Conservation (phyloP, 176 grass and related monocot genomes). For the Alopecurus myosuroides region DNA sequence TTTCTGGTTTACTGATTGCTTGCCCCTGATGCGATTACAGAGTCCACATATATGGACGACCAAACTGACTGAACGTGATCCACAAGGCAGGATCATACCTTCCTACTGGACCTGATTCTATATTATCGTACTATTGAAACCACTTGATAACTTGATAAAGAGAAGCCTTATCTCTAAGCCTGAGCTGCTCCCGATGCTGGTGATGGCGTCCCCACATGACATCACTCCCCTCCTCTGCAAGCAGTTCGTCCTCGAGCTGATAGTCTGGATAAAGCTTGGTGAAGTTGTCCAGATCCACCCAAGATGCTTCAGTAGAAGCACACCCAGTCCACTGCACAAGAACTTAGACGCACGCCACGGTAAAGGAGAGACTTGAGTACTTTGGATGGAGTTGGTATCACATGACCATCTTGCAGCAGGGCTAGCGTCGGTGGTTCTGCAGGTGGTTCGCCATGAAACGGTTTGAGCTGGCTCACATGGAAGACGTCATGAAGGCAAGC, state of each 20-base stretch:
- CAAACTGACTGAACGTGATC: too few species aligned
- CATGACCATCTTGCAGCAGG: neutral
- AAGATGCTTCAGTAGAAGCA: neutral
- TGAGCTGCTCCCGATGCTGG: too few species aligned
- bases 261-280: neutral
- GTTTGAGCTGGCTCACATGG: neutral
- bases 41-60: too few species aligned
- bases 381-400: neutral
- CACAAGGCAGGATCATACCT: too few species aligned
- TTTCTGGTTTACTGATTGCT: too few species aligned
- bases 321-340: neutral
- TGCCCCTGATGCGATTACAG: too few species aligned
- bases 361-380: neutral
- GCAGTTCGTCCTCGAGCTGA: neutral
- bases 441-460: neutral
- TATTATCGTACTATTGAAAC: too few species aligned
- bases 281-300: neutral
- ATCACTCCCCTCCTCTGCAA: neutral
- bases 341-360: rapidly evolving
- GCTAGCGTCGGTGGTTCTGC: neutral
- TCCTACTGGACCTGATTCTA: too few species aligned
- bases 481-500: neutral
- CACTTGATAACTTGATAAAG: too few species aligned
- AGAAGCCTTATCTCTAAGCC: too few species aligned
- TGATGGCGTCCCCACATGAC: neutral